These are phyloP conservation scores for Phytopythium mirpurense DNA, from an alignment of 352 stramenopile species.

Conservation along the genomic window DNA sequence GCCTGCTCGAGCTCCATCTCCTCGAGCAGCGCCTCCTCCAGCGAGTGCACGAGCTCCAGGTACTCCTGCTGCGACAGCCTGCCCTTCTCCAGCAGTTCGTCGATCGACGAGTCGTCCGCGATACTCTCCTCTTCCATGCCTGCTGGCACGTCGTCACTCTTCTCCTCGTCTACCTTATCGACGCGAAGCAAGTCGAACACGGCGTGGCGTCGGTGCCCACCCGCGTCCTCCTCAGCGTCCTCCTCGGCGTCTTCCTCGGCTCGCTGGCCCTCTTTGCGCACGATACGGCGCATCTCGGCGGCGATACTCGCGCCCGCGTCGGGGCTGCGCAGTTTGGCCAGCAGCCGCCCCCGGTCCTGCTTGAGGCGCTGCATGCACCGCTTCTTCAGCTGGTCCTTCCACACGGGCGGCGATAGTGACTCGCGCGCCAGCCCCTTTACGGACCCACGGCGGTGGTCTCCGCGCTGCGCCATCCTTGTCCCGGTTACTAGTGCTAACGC, in stretches of 20 bases:
- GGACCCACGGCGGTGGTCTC: slow-evolving; percentile 6
- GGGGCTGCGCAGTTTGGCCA: slow-evolving; percentile 56
- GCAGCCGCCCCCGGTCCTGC: slow-evolving; percentile 48
- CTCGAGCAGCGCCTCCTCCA: slow-evolving; percentile 60
- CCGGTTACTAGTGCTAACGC: too few species aligned
- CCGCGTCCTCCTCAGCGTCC: neutral
- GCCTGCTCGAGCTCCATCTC: slow-evolving; percentile 31
- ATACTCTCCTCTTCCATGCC: neutral
- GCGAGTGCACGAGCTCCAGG: slow-evolving; percentile 61
- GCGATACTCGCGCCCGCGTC: slow-evolving; percentile 41
- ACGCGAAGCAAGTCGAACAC: slow-evolving; percentile 27
- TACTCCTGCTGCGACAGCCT: slow-evolving; percentile 67
- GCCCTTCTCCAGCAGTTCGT: slow-evolving; percentile 56
- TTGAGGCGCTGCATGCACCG: slow-evolving; percentile 67
- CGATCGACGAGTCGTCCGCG: slow-evolving; percentile 32
- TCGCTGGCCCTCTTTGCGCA: slow-evolving; percentile 33
- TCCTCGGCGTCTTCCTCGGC: neutral
- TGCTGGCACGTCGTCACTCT: neutral
- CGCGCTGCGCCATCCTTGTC: neutral
- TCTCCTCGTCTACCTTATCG: neutral
- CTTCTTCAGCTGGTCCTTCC: slow-evolving; percentile 74
- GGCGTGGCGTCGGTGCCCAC: slow-evolving; percentile 12
- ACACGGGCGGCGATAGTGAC: slow-evolving; percentile 59
- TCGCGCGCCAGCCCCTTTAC: slow-evolving; percentile 23
- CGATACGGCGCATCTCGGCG: slow-evolving; percentile 57